Evolutionary conservation across 495 filamentous ascomycete genomes (phyloP).

Genomic region (Aspergillus wentii): DNA sequence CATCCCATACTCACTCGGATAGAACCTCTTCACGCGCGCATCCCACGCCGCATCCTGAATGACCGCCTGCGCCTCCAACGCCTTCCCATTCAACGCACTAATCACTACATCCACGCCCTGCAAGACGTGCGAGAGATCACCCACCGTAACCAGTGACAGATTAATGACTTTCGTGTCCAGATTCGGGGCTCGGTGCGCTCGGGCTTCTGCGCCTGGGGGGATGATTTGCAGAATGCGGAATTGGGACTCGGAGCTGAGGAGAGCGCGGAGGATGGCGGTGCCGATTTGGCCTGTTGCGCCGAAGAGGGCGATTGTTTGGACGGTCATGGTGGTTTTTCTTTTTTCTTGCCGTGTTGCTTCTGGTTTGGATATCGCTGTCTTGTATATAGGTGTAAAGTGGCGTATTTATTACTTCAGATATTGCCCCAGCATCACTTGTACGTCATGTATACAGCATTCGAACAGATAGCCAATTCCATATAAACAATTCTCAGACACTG

Average conservation of each 20-base stretch:
- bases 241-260: slow-evolving; percentile 1
- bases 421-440: too few species aligned
- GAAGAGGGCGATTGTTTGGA: slow-evolving; percentile 11
- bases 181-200: not conserved
- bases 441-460: too few species aligned
- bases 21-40: slow-evolving; percentile 2
- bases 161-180: not conserved
- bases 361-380: too few species aligned
- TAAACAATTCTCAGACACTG: too few species aligned
- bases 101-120: slow-evolving; percentile 1
- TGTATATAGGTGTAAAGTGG: too few species aligned
- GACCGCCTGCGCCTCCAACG: not conserved
- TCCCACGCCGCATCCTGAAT: slow-evolving; percentile 2
- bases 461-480: too few species aligned
- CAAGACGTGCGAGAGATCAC: not conserved
- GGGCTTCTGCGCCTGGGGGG: not conserved
- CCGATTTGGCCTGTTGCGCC: slow-evolving; percentile 13
- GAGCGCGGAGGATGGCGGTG: slow-evolving; percentile 5
- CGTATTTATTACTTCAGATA: too few species aligned
- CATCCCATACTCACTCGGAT: slow-evolving; percentile 5
- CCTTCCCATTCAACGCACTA: slow-evolving; percentile 5
- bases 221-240: slow-evolving; percentile 2
- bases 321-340: too few species aligned
- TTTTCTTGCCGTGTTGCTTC: too few species aligned
- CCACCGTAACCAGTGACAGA: not conserved